Conservation (phyloP, 2,329 filamentous ascomycete genomes). For the Setomelanomma holmii region DNA sequence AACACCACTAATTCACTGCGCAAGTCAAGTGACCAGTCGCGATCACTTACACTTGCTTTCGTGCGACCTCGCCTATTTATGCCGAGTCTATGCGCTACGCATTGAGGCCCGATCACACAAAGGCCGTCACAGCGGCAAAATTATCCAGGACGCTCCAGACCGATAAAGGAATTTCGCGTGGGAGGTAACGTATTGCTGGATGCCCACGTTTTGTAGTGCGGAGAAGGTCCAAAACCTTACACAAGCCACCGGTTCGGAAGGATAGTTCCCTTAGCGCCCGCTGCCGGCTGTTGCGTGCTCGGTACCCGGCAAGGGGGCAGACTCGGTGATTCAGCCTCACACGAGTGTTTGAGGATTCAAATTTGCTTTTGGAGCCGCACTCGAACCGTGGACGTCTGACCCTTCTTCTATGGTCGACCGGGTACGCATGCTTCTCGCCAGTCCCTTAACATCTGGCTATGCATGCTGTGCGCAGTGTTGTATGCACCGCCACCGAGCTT, state of each 20-base stretch:
- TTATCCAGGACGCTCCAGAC: neutral
- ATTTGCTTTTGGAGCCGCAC: neutral
- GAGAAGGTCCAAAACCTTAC: neutral
- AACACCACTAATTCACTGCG: neutral
- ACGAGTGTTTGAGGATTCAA: neutral
- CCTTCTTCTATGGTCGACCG: neutral
- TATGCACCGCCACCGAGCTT: too few relatives aligned
- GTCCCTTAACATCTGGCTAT: too few relatives aligned
- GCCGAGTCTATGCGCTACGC: neutral
- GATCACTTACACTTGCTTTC: neutral
- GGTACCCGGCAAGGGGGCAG: neutral
- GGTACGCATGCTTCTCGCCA: neutral
- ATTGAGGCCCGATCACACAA: neutral
- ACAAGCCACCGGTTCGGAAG: neutral
- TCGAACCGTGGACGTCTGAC: neutral
- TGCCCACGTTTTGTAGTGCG: neutral
- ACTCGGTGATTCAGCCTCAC: neutral
- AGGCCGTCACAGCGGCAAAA: neutral
- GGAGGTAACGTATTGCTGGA: neutral
- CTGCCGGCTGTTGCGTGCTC: neutral
- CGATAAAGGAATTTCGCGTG: neutral
- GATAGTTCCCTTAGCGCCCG: conserved; percentile 1
- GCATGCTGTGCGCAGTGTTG: too few relatives aligned
- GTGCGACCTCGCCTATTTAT: neutral
- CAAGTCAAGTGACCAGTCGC: neutral